Percentiles rank a stretch among this genome's conserved stretches.
These are phyloP conservation scores for Discostella stelligera DNA, from an alignment of 352 stramenopile genomes.

Conservation along the genomic window DNA sequence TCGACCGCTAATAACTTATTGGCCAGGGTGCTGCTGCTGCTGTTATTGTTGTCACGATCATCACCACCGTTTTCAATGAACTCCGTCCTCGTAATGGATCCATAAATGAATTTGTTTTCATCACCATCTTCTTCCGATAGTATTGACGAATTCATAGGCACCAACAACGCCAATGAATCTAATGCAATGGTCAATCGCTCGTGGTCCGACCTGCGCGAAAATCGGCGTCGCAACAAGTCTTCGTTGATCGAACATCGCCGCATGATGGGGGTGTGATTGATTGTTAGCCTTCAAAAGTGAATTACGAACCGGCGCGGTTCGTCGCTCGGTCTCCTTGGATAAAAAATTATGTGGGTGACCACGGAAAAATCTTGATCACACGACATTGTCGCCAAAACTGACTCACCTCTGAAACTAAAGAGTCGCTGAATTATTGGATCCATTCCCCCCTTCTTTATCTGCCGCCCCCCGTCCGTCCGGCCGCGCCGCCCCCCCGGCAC, in stretches of 20 bases:
- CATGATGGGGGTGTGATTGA: not conserved
- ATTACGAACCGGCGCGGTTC: too few relatives aligned
- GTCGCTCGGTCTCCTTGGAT: too few relatives aligned
- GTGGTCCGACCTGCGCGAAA: not conserved
- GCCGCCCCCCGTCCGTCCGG: not conserved
- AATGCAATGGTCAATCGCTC: constrained; percentile 11
- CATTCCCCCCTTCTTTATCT: too few relatives aligned
- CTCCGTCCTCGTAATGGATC: not conserved
- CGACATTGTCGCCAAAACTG: too few relatives aligned
- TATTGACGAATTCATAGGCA: constrained; percentile 3
- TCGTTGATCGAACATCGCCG: constrained; percentile 15
- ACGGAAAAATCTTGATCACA: too few relatives aligned
- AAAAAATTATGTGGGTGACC: too few relatives aligned
- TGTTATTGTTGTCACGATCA: not conserved
- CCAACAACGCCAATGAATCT: not conserved
- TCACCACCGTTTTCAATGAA: not conserved
- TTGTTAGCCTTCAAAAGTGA: not conserved
- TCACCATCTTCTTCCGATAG: not conserved
- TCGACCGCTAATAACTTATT: not conserved
- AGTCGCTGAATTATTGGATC: too few relatives aligned
- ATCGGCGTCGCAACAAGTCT: constrained; percentile 6
- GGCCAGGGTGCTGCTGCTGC: not conserved
- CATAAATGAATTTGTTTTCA: not conserved
- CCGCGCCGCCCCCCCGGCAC: too few relatives aligned
- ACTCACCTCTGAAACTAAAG: too few relatives aligned